Evolutionary conservation across 257 asterid species (phyloP).

Genomic region (Coffea eugenioides): DNA sequence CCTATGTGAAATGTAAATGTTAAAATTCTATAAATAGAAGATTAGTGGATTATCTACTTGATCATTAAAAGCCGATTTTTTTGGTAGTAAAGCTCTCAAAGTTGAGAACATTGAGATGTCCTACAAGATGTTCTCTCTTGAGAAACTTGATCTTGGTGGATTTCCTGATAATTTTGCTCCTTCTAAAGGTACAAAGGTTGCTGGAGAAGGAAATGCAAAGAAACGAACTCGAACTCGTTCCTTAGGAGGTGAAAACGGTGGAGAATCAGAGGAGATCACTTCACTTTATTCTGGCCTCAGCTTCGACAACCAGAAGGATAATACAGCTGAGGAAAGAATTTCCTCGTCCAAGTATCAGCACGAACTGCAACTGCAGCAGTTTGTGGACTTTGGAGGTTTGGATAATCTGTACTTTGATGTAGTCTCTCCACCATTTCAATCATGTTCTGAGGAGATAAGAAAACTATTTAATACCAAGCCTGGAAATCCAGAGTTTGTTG

Average conservation of each 20-base stretch:
- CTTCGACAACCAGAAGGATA: neutral
- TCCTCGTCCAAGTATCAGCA: neutral
- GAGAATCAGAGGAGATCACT: neutral
- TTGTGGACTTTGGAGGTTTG: constrained; percentile 21
- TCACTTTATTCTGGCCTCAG: neutral
- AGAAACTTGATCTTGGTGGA: constrained; percentile 8
- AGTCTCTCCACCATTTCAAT: constrained; percentile 21
- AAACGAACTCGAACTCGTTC: neutral
- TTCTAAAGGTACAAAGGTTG: neutral
- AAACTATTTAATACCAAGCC: neutral
- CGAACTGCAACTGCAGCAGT: neutral
- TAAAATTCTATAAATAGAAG: neutral
- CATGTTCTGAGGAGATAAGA: constrained; percentile 12
- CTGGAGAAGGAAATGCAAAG: neutral
- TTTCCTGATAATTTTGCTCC: neutral
- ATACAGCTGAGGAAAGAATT: neutral
- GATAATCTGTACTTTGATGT: constrained; percentile 22
- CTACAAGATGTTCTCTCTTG: neutral
- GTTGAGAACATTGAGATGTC: neutral
- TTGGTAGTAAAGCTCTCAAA: neutral
- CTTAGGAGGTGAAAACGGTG: constrained; percentile 2
- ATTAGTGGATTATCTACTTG: no score
- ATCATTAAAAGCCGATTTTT: neutral
- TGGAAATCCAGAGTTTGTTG: neutral
- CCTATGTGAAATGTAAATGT: no score